Evolutionary conservation across 2,329 filamentous ascomycete genomes (phyloP).

Genomic region (Zymoseptoria pseudotritici): DNA sequence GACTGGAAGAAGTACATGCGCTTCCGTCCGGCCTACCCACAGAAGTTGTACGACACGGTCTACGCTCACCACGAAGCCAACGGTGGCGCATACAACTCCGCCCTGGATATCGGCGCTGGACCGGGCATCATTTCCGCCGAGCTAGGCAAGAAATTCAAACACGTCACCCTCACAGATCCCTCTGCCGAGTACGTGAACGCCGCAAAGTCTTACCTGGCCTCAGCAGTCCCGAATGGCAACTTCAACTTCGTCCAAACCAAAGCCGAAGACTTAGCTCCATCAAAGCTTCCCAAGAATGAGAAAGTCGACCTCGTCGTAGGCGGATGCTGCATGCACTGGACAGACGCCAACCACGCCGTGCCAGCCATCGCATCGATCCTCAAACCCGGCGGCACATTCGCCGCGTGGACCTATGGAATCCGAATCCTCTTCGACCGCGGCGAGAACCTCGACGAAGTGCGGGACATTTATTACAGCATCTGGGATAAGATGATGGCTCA

Average conservation of each 20-base stretch:
- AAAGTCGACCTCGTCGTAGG: constrained; percentile 1
- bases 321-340: constrained; percentile 4
- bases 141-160: constrained; percentile 1
- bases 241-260: constrained; percentile 1
- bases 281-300: not conserved
- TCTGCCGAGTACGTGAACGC: not conserved
- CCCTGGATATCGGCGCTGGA: constrained; percentile 4
- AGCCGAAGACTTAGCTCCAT: constrained; percentile 2
- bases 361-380: not conserved
- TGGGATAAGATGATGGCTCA: constrained; percentile 1
- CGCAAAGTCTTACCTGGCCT: not conserved
- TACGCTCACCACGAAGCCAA: constrained; percentile 1
- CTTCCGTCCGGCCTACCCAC: constrained; percentile 1
- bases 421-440: not conserved
- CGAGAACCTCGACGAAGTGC: not conserved
- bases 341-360: not conserved
- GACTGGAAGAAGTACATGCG: constrained; percentile 1
- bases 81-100: not conserved
- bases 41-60: not conserved
- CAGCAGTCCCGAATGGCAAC: not conserved
- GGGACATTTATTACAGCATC: constrained; percentile 1
- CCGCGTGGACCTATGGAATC: constrained; percentile 2
- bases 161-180: constrained; percentile 6
- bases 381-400: constrained; percentile 3
- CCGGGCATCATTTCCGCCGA: constrained; percentile 1